Base-by-base conservation (phyloP, 805 yeast species). In the Ogataea paradorogensis region DNA sequence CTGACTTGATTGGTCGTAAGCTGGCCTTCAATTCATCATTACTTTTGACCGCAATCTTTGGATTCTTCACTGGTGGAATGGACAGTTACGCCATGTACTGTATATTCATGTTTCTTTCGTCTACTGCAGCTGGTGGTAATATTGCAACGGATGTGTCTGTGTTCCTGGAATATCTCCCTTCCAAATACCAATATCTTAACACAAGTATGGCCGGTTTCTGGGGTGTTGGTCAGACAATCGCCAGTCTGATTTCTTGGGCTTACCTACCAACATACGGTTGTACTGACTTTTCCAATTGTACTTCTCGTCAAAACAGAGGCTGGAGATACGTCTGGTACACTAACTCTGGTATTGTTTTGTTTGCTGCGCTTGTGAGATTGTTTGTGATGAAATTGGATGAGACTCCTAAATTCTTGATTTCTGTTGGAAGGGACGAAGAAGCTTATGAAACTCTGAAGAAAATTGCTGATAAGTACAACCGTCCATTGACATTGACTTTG, bases 211-310 rank as follows among this genome's bases (percentile, higher is more conserved):
- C 79, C 14, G 58, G 67, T 30, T 79, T 72, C 76, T 78, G 84
- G 84, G 80, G 82, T 31, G 63, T 78, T 25, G 84, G 83, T 23
- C 83, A 78, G 53, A 68, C 79, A 2, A 62, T 78, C 30, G 70
- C 79, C 9, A 65, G 66, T 23, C 58, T 76, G 14, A 50, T 76
- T 28, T 71, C 80, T 4, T 78, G 81, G 79, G 82, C 77, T 0
- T 71, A 74, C 39, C 60, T 79, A 33, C 70, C 78, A 10, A 67
- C 71, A 42, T 64, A 64, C 44, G 70, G 77, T 4, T 77, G 84
- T 52, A 56, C 61, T 14, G 53, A 66, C 59, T 54, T 56, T 7
- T 67, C 54, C n/a, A 31, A 62, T 28, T 78, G 84, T 54, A 64
- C 66, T 22, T 63, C 73, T 8, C 42, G 51, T 10, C 55, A 63